These are phyloP conservation scores for Clavariopsis aquatica DNA, from an alignment of 495 filamentous ascomycete species.

Conservation along the genomic window DNA sequence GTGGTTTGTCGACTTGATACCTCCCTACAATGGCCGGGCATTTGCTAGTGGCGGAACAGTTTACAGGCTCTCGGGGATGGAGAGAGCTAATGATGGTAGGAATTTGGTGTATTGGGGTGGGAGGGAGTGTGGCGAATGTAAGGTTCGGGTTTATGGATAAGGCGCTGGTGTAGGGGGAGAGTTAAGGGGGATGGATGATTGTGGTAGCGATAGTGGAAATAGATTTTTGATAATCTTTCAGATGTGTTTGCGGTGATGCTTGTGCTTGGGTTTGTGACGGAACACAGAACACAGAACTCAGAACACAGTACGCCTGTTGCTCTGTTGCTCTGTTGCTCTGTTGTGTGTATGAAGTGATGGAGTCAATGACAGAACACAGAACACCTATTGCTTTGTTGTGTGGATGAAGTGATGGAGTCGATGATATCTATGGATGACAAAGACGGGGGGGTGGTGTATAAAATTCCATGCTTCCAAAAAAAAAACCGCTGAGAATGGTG, in stretches of 20 bases:
- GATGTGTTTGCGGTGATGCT: not conserved
- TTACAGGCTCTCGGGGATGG: not conserved
- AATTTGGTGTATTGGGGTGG: not conserved
- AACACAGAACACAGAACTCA: no score
- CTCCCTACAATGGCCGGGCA: not conserved
- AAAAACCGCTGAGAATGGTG: not conserved
- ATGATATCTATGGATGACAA: no score
- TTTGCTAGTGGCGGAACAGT: not conserved
- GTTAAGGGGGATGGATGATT: not conserved
- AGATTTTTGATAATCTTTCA: constrained; percentile 2
- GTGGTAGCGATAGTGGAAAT: not conserved
- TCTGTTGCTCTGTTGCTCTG: no score
- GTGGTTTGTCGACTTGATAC: constrained; percentile 13
- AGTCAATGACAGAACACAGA: no score
- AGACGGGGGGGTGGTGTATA: not conserved
- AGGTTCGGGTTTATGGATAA: not conserved
- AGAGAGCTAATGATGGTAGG: constrained; percentile 6
- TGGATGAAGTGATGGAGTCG: no score
- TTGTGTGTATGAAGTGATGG: no score
- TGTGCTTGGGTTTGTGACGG: no score
- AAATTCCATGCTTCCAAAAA: not conserved
- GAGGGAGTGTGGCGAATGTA: not conserved
- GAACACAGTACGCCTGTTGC: no score
- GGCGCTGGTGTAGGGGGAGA: not conserved
- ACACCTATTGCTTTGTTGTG: no score